Evolutionary conservation across 2,329 filamentous ascomycete species (phyloP).

Genomic region (Colletotrichum aenigma): DNA sequence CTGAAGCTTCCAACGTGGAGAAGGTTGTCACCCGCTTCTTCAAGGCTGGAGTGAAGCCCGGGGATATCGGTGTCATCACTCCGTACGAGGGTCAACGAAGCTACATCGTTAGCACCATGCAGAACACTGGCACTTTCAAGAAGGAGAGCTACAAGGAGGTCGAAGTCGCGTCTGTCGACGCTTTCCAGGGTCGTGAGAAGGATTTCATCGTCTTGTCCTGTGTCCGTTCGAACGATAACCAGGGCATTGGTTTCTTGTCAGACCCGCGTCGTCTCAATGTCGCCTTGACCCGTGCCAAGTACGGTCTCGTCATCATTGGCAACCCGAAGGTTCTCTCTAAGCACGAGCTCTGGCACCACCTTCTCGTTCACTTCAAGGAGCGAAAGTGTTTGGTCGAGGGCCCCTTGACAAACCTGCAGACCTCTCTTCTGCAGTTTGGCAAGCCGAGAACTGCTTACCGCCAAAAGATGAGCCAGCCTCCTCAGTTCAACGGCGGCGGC

Average conservation of each 20-base stretch:
- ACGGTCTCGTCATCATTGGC: constrained; percentile 92
- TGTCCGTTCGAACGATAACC: constrained; percentile 97
- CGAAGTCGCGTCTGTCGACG: constrained; percentile 96
- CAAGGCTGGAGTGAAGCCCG: constrained; percentile 95
- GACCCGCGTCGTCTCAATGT: constrained; percentile 98
- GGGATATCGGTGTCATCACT: constrained; percentile 96
- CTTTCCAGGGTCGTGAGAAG: constrained; percentile 98
- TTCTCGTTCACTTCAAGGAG: constrained; percentile 96
- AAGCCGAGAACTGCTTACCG: constrained; percentile 92
- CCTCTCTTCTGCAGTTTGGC: constrained; percentile 92
- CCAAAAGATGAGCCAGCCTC: constrained; percentile 78
- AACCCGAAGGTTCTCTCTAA: constrained; percentile 98
- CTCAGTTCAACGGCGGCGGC: constrained; percentile 63
- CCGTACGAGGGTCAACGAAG: constrained; percentile 98
- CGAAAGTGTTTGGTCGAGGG: constrained; percentile 95
- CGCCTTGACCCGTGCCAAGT: constrained; percentile 94
- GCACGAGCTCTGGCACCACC: constrained; percentile 96
- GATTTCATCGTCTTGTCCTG: constrained; percentile 98
- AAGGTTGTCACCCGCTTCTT: constrained; percentile 99
- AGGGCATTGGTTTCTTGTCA: constrained; percentile 98
- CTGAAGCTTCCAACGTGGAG: constrained; percentile 95
- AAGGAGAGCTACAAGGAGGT: constrained; percentile 99
- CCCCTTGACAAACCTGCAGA: constrained; percentile 92
- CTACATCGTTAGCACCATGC: constrained; percentile 99
- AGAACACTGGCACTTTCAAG: constrained; percentile 94